phyloP scores from a whole-genome alignment of 306 rosid species.

The Alnus glutinosa region DNA sequence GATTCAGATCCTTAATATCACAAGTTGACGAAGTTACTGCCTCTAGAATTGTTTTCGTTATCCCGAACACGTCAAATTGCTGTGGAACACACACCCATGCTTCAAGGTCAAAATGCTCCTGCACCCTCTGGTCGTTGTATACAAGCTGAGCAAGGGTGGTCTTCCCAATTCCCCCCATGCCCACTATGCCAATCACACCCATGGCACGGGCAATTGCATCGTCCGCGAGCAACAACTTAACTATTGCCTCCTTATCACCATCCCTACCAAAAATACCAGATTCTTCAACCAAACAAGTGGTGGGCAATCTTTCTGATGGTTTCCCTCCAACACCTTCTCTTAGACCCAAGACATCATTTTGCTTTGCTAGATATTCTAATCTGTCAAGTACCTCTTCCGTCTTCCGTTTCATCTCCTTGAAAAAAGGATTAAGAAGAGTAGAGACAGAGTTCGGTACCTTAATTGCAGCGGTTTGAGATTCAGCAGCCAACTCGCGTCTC shows the following conservation, averaged over 20 bases:
- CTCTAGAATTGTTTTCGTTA: not conserved
- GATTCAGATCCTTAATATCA: not conserved
- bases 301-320: not conserved
- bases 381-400: not conserved
- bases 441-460: not conserved
- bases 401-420: not conserved
- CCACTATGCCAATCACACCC: not conserved
- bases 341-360: not conserved
- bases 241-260: not conserved
- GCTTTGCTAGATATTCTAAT: not conserved
- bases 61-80: not conserved
- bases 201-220: not conserved
- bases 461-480: not conserved
- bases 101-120: not conserved
- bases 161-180: not conserved
- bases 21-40: not conserved
- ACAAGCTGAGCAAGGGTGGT: not conserved
- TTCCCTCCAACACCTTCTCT: not conserved
- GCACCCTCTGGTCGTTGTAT: not conserved
- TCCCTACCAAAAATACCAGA: constrained; percentile 8
- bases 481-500: not conserved
- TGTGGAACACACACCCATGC: not conserved
- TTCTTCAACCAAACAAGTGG: not conserved
- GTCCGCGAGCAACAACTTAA: not conserved
- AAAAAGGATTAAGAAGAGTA: not conserved